Evolutionary conservation across 2,329 filamentous ascomycete genomes (phyloP).

Genomic region (Epichloe uncinata): DNA sequence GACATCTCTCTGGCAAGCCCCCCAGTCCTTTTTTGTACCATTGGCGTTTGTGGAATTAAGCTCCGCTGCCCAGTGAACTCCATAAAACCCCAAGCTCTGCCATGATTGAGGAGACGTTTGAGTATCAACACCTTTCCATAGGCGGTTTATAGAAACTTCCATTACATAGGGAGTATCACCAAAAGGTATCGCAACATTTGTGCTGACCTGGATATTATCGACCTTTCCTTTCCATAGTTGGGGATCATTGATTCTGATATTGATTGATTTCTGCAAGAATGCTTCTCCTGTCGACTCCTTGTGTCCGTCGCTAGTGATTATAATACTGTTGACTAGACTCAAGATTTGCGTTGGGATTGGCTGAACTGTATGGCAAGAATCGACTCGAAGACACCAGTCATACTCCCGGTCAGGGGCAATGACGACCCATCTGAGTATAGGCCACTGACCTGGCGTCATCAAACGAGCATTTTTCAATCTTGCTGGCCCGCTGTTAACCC

Average conservation of each 20-base stretch:
- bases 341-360: constrained; percentile 10
- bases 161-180: constrained; percentile 19
- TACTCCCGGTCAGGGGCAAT: constrained; percentile 22
- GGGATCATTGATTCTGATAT: background rate
- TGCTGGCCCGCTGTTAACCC: constrained; percentile 1
- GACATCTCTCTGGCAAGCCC: constrained; percentile 15
- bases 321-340: constrained; percentile 11
- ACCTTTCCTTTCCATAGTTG: background rate
- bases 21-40: constrained; percentile 18
- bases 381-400: constrained; percentile 23
- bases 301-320: constrained; percentile 4
- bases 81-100: constrained; percentile 21
- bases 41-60: constrained; percentile 16
- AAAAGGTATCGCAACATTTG: constrained; percentile 17
- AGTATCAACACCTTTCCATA: constrained; percentile 13
- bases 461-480: constrained; percentile 14
- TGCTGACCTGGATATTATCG: constrained; percentile 13
- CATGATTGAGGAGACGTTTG: constrained; percentile 11
- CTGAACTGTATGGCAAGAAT: constrained; percentile 11
- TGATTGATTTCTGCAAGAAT: background rate
- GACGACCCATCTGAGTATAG: constrained; percentile 19
- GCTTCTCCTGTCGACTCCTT: background rate
- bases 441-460: constrained; percentile 10
- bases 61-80: constrained; percentile 23
- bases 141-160: constrained; percentile 18